Percentiles rank a stretch among this genome's conserved stretches.
phyloP scores from a whole-genome alignment of 768 basidiomycete genomes.

The Leccinum uliginosum region DNA sequence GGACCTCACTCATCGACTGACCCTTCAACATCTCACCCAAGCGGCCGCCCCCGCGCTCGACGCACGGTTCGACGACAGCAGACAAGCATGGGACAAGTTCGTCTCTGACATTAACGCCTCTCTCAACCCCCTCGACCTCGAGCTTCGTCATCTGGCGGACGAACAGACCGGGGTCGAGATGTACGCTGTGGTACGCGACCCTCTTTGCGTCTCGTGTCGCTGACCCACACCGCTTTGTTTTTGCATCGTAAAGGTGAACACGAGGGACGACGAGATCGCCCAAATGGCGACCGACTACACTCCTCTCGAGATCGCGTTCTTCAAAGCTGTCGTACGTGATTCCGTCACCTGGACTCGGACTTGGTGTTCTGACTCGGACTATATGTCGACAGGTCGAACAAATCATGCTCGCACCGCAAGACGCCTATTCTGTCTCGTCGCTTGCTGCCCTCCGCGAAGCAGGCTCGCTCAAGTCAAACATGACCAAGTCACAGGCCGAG shows the following conservation, averaged over 20 bases:
- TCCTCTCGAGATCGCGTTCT: slow-evolving; percentile 74
- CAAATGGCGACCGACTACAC: slow-evolving; percentile 84
- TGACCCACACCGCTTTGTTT: not conserved
- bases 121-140: slow-evolving; percentile 68
- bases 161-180: slow-evolving; percentile 60
- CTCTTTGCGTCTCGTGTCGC: not conserved
- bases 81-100: slow-evolving; percentile 57
- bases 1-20: not conserved
- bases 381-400: slow-evolving; percentile 61
- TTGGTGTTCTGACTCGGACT: not conserved
- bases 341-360: no score
- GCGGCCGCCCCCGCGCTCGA: slow-evolving; percentile 51
- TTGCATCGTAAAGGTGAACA: slow-evolving; percentile 56
- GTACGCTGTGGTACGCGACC: slow-evolving; percentile 60
- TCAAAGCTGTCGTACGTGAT: slow-evolving; percentile 69
- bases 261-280: slow-evolving; percentile 74
- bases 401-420: slow-evolving; percentile 76
- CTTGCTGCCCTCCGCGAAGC: slow-evolving; percentile 73
- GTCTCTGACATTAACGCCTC: slow-evolving; percentile 55
- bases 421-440: slow-evolving; percentile 74
- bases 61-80: slow-evolving; percentile 37
- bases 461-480: slow-evolving; percentile 50
- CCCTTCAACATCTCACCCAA: slow-evolving; percentile 24
- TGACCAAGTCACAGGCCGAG: slow-evolving; percentile 76
- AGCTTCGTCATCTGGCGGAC: slow-evolving; percentile 60